These are phyloP conservation scores for Magnusiomyces sp. DNA, from an alignment of 1,139 yeast species.

Conservation along the genomic window DNA sequence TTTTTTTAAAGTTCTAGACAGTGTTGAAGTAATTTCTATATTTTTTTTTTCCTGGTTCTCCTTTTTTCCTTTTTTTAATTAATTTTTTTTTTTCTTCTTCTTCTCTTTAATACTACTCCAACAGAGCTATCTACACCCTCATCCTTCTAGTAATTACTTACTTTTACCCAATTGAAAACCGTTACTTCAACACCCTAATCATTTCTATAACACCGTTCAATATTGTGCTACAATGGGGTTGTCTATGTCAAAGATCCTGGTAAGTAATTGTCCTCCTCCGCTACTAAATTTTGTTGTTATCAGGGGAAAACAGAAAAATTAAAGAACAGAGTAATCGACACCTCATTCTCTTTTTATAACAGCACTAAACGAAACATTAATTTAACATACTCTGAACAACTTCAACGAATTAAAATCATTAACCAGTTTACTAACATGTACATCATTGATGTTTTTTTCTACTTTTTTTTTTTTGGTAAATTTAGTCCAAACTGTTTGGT, in stretches of 20 bases:
- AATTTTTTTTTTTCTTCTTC: slow-evolving; percentile 1
- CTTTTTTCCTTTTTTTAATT: slow-evolving; percentile 1
- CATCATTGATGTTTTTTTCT: neutral
- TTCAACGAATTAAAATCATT: neutral
- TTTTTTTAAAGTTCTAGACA: neutral
- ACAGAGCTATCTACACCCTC: too few species aligned
- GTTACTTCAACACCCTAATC: too few species aligned
- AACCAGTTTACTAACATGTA: neutral
- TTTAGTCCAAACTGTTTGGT: slow-evolving; percentile 41
- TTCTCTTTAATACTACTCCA: neutral
- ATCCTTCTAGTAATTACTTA: too few species aligned
- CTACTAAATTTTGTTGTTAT: neutral
- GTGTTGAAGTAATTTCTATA: too few species aligned
- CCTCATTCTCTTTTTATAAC: too few species aligned
- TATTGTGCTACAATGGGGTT: slow-evolving; percentile 35
- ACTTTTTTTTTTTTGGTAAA: neutral
- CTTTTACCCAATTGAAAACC: too few species aligned
- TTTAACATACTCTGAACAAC: too few species aligned
- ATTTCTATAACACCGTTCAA: too few species aligned
- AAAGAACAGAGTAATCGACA: too few species aligned
- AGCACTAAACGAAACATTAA: neutral
- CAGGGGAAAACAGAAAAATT: neutral
- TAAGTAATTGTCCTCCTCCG: slow-evolving; percentile 18
- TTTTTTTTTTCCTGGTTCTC: too few species aligned
- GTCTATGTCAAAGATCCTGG: slow-evolving; percentile 41